Evolutionary conservation across 306 rosid genomes (phyloP), one percentile per base, ranked within the genome.

Genomic region (Casuarina equisetifolia): DNA sequence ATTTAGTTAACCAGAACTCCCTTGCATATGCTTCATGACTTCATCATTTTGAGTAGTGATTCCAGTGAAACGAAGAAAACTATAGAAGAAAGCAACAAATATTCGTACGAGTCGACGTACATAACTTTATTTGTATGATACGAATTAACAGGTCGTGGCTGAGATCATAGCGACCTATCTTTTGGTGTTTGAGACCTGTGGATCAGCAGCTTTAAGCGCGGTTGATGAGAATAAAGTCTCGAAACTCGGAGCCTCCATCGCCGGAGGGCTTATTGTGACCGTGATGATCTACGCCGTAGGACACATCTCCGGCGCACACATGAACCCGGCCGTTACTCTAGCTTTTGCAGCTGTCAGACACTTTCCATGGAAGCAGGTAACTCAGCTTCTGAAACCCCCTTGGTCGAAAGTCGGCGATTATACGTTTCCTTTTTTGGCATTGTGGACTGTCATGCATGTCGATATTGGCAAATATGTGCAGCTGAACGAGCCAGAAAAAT

Each of bases 241-340:
- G 42, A 85, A 84, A 78, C 84, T 93, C 1, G 98, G 76, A 82
- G 98, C 96, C 15, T 90, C 97, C 19, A 74, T 93, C 1, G 90
- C 89, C 12, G 91, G 89, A 57, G 98, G 98, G 2, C 84, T 90
- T 39, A 82, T 91, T 0, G 94, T 94, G 44, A 90, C 87, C 0
- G 90, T 86, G 16, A 84, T 94, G 98, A 94, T 94, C 75, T 89
- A 94, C 63, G 81, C 94, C 0, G 95, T 91, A 1, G 97, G 97
- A n/a, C 98, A 93, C 77, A 86, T 93, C 78, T 91, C 98, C 3
- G 94, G 97, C 0, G 97, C 96, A 4, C 98, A 93, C 72, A 90
- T 91, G 92, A 93, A 93, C 79, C 98, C 96, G 0, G 94, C 94
- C 0, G 97, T 93, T 40, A 91, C 98, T 74, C 62, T 93, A 25